phyloP scores from a whole-genome alignment of 495 filamentous ascomycete genomes.

The Oleoguttula mirabilis region DNA sequence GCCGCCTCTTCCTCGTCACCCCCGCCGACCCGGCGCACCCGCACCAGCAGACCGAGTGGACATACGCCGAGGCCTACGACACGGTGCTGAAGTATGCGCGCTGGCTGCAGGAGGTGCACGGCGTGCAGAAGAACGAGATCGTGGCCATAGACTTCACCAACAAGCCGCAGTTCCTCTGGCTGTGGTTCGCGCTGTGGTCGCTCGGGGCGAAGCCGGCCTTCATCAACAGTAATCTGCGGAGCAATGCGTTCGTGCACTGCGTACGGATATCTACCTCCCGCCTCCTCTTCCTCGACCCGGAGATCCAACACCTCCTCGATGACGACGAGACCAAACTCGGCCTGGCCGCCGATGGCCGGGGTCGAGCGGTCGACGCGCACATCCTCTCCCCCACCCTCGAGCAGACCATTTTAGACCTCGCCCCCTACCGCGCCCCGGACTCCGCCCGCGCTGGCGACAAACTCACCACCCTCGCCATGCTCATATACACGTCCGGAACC shows the following conservation, averaged over 20 bases:
- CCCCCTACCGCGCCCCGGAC: conserved; percentile 45
- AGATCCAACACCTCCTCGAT: conserved; percentile 39
- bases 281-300: conserved; percentile 58
- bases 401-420: conserved; percentile 2
- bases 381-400: conserved; percentile 6
- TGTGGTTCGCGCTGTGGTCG: conserved; percentile 78
- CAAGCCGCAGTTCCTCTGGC: conserved; percentile 65
- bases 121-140: conserved; percentile 62
- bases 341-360: conserved; percentile 21
- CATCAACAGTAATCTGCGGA: conserved; percentile 83
- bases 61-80: conserved; percentile 70
- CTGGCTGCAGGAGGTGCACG: conserved; percentile 64
- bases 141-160: conserved; percentile 88
- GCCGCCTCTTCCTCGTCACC: conserved; percentile 57
- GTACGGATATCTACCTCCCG: conserved; percentile 57
- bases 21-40: conserved; percentile 4
- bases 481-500: conserved; percentile 83
- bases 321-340: conserved; percentile 38
- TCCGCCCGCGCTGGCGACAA: conserved; percentile 40
- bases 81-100: conserved; percentile 63
- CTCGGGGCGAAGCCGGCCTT: conserved; percentile 84
- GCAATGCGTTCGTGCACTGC: conserved; percentile 67
- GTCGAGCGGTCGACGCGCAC: conserved; percentile 9
- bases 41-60: conserved; percentile 56
- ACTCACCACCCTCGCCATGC: conserved; percentile 49